A percentile compares a stretch with the other conserved stretches of the same genome.
phyloP scores from a whole-genome alignment of 2,329 filamentous ascomycete genomes.

The Cladosporium sp. region DNA sequence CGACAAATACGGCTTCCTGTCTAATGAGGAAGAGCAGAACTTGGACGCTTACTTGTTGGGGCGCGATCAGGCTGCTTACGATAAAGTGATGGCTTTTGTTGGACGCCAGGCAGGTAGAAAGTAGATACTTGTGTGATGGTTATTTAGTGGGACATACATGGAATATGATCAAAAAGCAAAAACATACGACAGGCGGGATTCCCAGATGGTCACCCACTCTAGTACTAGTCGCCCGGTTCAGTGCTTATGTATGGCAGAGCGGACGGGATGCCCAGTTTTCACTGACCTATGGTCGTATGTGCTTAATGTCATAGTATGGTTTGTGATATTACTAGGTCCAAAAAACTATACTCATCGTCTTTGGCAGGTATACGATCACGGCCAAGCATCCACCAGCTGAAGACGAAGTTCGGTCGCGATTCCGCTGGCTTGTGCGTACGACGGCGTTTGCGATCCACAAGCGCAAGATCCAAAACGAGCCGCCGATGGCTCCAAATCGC shows the following conservation, averaged over 20 bases:
- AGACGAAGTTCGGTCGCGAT: not conserved
- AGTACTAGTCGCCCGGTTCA: not conserved
- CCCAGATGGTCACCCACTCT: not conserved
- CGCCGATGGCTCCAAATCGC: not conserved
- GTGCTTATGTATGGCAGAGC: not conserved
- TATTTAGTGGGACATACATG: not conserved
- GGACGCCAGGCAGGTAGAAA: not conserved
- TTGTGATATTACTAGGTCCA: too few relatives aligned
- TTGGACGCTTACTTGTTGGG: not conserved
- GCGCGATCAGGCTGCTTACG: not conserved
- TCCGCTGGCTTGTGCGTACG: too few relatives aligned
- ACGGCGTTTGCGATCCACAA: not conserved
- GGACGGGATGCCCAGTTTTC: not conserved
- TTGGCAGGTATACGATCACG: not conserved
- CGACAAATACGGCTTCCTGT: not conserved
- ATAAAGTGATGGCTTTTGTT: not conserved
- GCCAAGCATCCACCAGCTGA: not conserved
- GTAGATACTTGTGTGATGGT: not conserved
- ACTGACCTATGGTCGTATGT: slow-evolving; percentile 1
- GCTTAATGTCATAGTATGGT: not conserved
- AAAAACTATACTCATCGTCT: too few relatives aligned
- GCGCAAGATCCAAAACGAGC: not conserved
- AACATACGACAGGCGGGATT: not conserved
- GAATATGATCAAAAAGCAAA: not conserved
- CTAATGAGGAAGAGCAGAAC: not conserved